These are phyloP conservation scores for Rhodotorula sp. DNA, from an alignment of 1,284 basidiomycete species.

Conservation along the genomic window DNA sequence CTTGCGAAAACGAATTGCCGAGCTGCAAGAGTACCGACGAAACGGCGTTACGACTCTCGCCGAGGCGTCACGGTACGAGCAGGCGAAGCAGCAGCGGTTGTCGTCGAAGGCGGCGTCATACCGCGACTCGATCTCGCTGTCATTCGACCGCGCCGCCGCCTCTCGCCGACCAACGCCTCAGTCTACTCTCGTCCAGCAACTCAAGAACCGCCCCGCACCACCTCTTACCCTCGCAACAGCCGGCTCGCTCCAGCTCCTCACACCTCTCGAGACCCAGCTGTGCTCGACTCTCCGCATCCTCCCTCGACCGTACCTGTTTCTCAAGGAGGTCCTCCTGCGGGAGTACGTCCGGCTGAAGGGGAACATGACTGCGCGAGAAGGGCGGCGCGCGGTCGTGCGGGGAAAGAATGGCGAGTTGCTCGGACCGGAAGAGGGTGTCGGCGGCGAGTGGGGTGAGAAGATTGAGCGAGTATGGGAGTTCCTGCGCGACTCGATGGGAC, in stretches of 20 bases:
- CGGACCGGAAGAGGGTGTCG: neutral
- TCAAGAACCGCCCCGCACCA: slow-evolving; percentile 48
- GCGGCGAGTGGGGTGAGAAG: slow-evolving; percentile 38
- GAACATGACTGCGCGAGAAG: slow-evolving; percentile 16
- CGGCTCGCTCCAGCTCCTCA: slow-evolving; percentile 69
- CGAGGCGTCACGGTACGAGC: slow-evolving; percentile 85
- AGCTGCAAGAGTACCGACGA: slow-evolving; percentile 81
- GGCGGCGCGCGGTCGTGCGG: slow-evolving; percentile 6
- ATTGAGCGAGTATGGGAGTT: slow-evolving; percentile 39
- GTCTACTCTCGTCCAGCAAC: slow-evolving; percentile 48
- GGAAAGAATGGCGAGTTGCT: slow-evolving; percentile 5
- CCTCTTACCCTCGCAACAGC: slow-evolving; percentile 43
- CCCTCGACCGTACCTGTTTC: slow-evolving; percentile 84
- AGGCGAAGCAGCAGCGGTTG: slow-evolving; percentile 66
- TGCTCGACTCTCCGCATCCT: slow-evolving; percentile 83
- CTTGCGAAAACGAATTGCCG: slow-evolving; percentile 77
- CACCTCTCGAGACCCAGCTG: slow-evolving; percentile 77
- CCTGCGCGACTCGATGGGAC: slow-evolving; percentile 13
- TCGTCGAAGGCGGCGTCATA: slow-evolving; percentile 37
- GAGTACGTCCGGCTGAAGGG: slow-evolving; percentile 88
- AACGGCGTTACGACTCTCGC: slow-evolving; percentile 74
- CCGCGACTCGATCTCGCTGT: slow-evolving; percentile 29
- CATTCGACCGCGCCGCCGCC: slow-evolving; percentile 12
- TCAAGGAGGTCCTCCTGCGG: slow-evolving; percentile 86
- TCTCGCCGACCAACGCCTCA: slow-evolving; percentile 6